phyloP scores from a whole-genome alignment of 2,329 filamentous ascomycete species.

The Epicoccum nigrum region DNA sequence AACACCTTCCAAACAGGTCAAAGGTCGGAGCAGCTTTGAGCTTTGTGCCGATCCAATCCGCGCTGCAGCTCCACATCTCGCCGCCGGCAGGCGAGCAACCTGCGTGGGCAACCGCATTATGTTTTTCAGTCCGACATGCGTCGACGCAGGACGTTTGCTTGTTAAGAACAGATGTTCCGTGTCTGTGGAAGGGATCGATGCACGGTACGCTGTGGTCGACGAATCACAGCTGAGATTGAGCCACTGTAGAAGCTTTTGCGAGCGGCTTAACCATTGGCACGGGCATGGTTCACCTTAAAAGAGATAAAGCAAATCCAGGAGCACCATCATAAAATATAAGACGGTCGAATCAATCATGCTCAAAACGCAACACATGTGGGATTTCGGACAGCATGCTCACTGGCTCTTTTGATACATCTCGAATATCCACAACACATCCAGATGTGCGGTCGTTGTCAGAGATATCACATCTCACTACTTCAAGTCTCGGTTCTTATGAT shows the following conservation, averaged over 20 bases:
- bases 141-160: background rate
- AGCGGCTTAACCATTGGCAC: background rate
- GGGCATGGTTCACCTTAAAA: too few relatives aligned
- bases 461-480: background rate
- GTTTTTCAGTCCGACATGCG: background rate
- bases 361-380: too few relatives aligned
- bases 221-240: conserved; percentile 3
- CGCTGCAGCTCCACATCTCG: conserved; percentile 13
- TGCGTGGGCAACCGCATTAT: conserved; percentile 10
- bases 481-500: conserved; percentile 3
- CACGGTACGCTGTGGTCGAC: conserved; percentile 6
- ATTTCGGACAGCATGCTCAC: too few relatives aligned
- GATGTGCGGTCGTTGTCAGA: too few relatives aligned
- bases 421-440: too few relatives aligned
- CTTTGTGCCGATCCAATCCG: conserved; percentile 19
- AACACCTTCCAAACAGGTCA: conserved; percentile 19
- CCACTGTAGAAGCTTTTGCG: conserved; percentile 4
- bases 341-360: too few relatives aligned
- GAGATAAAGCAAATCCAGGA: too few relatives aligned
- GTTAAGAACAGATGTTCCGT: background rate
- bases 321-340: too few relatives aligned
- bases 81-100: conserved; percentile 11
- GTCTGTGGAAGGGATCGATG: conserved; percentile 4
- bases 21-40: conserved; percentile 11
- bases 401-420: too few relatives aligned